Base-by-base conservation (phyloP, 2,329 filamentous ascomycete genomes). In the Ambrosiella beaveri region DNA sequence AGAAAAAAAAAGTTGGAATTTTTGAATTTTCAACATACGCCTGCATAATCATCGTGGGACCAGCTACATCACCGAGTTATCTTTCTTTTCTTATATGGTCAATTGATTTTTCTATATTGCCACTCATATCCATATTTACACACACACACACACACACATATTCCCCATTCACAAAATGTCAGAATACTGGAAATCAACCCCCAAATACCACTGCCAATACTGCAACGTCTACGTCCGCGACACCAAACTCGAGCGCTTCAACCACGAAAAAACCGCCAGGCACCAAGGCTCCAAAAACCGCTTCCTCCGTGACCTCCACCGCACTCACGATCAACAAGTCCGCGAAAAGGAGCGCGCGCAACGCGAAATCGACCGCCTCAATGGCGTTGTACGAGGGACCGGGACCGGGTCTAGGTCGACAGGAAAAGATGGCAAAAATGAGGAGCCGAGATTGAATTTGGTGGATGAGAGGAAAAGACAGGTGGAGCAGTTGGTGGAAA, bases 151-250 rank as follows among this genome's bases (percentile, higher is more conserved):
- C n/a, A 11, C 50, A 52, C 3, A 38, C 15, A 13, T 36, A 8
- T 39, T 36, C n/a, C n/a, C 4, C 51, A 6, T 50, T 47, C 17
- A n/a, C 50, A 35, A 53, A 9, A 97, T 98, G 93, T 84, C 93
- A 0, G 93, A 97, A 76, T 94, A 95, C 73, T 97, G 93, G 93
- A 97, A 97, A 70, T 96, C 91, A 17, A 95, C 90, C 69, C 90
- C 90, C 5, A 91, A 85, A 68, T 95, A 95, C 73, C 97, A 90
- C 89, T 98, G 93, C 80, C 97, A 97, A 71, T 88, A 95, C 75
- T 98, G 93, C 79, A 81, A 82, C 67, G 80, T 79, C 67, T 97
- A 83, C 71, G 86, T 98, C 54, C 86, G 88, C 71, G 93, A 98
- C 74, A 96, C 90, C 19, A 84, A 88, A 64, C 81, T 96, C 70